Evolutionary conservation across 2,329 filamentous ascomycete genomes (phyloP).

Genomic region (Aspergillus jensenii): DNA sequence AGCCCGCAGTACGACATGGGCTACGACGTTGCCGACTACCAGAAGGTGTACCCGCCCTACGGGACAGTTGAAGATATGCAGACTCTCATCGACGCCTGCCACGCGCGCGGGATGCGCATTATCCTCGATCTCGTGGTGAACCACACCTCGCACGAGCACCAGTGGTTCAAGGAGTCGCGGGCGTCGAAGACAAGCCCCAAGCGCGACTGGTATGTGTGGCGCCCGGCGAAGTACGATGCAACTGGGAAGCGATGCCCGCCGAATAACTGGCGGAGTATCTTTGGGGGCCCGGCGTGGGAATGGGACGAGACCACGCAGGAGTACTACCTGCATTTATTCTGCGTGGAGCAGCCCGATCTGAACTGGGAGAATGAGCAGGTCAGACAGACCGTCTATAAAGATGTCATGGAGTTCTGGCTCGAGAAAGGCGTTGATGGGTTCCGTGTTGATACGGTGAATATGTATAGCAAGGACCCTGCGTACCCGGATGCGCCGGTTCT

Average conservation of each 20-base stretch:
- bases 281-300: slow-evolving; percentile 50
- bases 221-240: slow-evolving; percentile 50
- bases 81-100: slow-evolving; percentile 57
- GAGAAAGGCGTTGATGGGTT: slow-evolving; percentile 70
- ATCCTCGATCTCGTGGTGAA: slow-evolving; percentile 77
- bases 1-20: slow-evolving; percentile 55
- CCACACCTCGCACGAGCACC: slow-evolving; percentile 70
- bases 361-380: slow-evolving; percentile 76
- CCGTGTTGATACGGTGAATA: slow-evolving; percentile 70
- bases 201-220: slow-evolving; percentile 64
- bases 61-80: slow-evolving; percentile 67
- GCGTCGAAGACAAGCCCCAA: slow-evolving; percentile 53
- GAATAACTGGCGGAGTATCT: slow-evolving; percentile 61
- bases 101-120: slow-evolving; percentile 64
- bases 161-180: slow-evolving; percentile 68
- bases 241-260: slow-evolving; percentile 66
- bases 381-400: slow-evolving; percentile 65
- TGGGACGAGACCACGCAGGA: slow-evolving; percentile 71
- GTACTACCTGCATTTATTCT: slow-evolving; percentile 76
- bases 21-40: slow-evolving; percentile 60
- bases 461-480: slow-evolving; percentile 63
- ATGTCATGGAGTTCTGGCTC: slow-evolving; percentile 75
- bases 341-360: slow-evolving; percentile 72
- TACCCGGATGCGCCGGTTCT: slow-evolving; percentile 49
- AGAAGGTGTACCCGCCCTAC: slow-evolving; percentile 61